Percentiles rank a stretch among this genome's conserved stretches.
Conservation (phyloP, 495 filamentous ascomycete genomes). For the Amniculicola lignicola region DNA sequence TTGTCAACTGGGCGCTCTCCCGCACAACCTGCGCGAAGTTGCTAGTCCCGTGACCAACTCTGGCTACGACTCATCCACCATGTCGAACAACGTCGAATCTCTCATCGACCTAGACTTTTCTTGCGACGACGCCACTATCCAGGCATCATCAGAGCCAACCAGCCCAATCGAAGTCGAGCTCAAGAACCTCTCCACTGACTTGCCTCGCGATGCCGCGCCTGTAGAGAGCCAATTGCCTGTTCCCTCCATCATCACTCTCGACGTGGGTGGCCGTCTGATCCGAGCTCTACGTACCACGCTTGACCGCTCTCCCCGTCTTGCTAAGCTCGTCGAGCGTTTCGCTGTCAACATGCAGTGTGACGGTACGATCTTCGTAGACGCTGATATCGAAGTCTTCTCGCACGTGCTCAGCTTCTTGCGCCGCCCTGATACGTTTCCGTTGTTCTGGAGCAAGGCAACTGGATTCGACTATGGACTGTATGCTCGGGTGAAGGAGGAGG, state of each 20-base stretch:
- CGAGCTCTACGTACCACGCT: neutral
- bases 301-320: neutral
- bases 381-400: constrained; percentile 1
- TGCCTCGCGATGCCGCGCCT: too few species aligned
- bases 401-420: neutral
- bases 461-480: constrained; percentile 6
- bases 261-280: neutral
- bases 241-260: constrained; percentile 2
- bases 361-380: neutral
- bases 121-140: too few species aligned
- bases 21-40: too few species aligned
- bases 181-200: too few species aligned
- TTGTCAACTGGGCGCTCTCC: too few species aligned
- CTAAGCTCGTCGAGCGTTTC: neutral
- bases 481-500: neutral
- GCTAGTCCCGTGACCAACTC: too few species aligned
- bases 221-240: too few species aligned
- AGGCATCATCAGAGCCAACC: too few species aligned
- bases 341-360: neutral
- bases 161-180: too few species aligned
- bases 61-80: too few species aligned
- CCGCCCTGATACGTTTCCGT: neutral
- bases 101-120: too few species aligned
- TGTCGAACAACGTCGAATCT: too few species aligned
- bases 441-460: neutral